These are phyloP conservation scores for Leishmania turanica DNA, from an alignment of 208 protist species.

Conservation along the genomic window DNA sequence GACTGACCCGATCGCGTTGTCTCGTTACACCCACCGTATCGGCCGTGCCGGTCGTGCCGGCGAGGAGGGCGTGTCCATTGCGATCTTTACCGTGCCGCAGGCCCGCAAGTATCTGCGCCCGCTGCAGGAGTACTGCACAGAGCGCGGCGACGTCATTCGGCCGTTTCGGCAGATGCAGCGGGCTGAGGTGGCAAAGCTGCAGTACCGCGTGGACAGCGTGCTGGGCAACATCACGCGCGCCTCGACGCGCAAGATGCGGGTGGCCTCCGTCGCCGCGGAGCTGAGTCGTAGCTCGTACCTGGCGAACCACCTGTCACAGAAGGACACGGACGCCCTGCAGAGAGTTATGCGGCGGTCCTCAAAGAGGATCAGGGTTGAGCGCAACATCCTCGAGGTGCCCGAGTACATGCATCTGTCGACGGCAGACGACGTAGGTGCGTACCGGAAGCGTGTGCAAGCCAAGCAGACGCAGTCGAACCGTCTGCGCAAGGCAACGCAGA, in stretches of 20 bases:
- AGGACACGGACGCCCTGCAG: slow-evolving; percentile 86
- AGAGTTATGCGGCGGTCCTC: slow-evolving; percentile 81
- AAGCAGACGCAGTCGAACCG: slow-evolving; percentile 45
- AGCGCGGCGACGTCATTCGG: slow-evolving; percentile 45
- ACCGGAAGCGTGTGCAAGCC: slow-evolving; percentile 73
- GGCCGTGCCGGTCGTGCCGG: slow-evolving; percentile 94
- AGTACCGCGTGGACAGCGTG: slow-evolving; percentile 86
- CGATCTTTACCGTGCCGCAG: slow-evolving; percentile 83
- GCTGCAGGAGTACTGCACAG: slow-evolving; percentile 64
- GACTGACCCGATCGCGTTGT: slow-evolving; percentile 70
- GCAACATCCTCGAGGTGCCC: slow-evolving; percentile 90
- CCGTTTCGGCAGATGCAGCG: slow-evolving; percentile 85
- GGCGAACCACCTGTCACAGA: slow-evolving; percentile 90
- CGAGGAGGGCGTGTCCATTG: slow-evolving; percentile 89
- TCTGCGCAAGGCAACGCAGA: slow-evolving; percentile 37
- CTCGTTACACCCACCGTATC: slow-evolving; percentile 96
- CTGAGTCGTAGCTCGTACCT: slow-evolving; percentile 90
- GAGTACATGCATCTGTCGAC: slow-evolving; percentile 82
- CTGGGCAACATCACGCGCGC: slow-evolving; percentile 76
- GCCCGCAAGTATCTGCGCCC: slow-evolving; percentile 53
- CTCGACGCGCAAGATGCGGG: slow-evolving; percentile 78
- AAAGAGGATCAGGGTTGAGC: slow-evolving; percentile 80
- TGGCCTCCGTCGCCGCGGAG: slow-evolving; percentile 84
- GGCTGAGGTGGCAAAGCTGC: slow-evolving; percentile 74
- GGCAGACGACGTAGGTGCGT: slow-evolving; percentile 71